phyloP scores from a whole-genome alignment of 331 rosid species.

The Cydonia oblonga region DNA sequence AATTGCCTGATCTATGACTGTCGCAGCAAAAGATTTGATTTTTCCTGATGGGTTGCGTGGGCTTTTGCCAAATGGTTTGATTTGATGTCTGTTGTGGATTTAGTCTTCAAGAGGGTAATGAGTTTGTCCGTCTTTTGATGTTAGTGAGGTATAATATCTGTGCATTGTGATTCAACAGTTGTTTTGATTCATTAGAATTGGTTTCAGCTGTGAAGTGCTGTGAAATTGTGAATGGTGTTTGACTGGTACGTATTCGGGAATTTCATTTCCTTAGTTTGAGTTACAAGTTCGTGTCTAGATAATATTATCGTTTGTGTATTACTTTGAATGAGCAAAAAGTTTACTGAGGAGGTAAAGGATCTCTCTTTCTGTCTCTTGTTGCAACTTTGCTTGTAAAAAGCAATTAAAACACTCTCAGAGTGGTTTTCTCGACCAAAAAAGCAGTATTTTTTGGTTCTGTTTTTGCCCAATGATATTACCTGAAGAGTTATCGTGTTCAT shows the following conservation, averaged over 20 bases:
- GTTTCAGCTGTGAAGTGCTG: background rate
- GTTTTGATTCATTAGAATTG: background rate
- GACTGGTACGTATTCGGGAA: background rate
- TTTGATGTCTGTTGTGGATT: background rate
- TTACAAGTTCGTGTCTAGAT: background rate
- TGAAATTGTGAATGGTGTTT: background rate
- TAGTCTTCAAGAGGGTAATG: background rate
- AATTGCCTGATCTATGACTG: conserved; percentile 14
- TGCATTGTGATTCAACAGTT: background rate
- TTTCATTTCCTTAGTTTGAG: background rate
- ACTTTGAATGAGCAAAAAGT: background rate
- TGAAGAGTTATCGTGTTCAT: background rate
- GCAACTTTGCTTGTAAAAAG: background rate
- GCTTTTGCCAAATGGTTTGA: background rate
- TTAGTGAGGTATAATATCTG: background rate
- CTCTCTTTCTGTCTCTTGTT: background rate
- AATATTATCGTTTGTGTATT: background rate
- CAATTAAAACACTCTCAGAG: background rate
- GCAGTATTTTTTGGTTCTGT: background rate
- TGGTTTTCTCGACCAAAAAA: background rate
- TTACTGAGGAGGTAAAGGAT: background rate
- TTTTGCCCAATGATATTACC: background rate
- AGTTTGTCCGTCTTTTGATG: background rate
- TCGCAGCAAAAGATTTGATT: conserved; percentile 5
- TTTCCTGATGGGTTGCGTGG: background rate